Evolutionary conservation across 208 protist genomes (phyloP).

Genomic region (Phytomonas serpens): DNA sequence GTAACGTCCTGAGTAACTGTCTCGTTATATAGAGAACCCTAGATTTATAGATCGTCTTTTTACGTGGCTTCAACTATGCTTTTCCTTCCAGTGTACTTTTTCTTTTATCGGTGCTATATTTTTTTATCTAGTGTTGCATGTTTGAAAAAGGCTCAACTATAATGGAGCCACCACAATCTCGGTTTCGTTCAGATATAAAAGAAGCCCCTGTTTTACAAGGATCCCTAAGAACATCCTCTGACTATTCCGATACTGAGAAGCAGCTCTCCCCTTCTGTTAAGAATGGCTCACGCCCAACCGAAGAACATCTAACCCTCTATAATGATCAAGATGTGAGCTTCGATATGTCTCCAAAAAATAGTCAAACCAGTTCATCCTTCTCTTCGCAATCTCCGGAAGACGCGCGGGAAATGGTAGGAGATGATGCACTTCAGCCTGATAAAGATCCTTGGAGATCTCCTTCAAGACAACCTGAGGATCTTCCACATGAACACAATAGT

Average conservation of each 20-base stretch:
- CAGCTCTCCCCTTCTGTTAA: neutral
- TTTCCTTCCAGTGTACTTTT: neutral
- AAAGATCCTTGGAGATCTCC: neutral
- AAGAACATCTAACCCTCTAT: neutral
- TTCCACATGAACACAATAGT: neutral
- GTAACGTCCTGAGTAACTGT: slow-evolving; percentile 10
- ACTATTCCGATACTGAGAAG: neutral
- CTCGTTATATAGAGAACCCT: neutral
- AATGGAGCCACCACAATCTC: neutral
- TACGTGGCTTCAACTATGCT: neutral
- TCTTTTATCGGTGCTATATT: neutral
- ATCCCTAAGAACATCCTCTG: neutral
- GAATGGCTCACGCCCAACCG: neutral
- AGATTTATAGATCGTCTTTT: slow-evolving; percentile 3
- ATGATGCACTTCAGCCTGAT: neutral
- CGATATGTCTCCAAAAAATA: neutral
- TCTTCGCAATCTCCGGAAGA: neutral
- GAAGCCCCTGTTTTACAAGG: neutral
- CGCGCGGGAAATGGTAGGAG: neutral
- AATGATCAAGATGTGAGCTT: neutral
- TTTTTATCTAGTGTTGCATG: neutral
- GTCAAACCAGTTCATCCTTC: neutral
- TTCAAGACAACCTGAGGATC: neutral
- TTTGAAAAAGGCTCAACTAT: neutral
- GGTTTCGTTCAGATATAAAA: neutral